A percentile compares a stretch with the other conserved stretches of the same genome.
phyloP scores from a whole-genome alignment of 2,329 filamentous ascomycete species.

The Alternaria infectoria region DNA sequence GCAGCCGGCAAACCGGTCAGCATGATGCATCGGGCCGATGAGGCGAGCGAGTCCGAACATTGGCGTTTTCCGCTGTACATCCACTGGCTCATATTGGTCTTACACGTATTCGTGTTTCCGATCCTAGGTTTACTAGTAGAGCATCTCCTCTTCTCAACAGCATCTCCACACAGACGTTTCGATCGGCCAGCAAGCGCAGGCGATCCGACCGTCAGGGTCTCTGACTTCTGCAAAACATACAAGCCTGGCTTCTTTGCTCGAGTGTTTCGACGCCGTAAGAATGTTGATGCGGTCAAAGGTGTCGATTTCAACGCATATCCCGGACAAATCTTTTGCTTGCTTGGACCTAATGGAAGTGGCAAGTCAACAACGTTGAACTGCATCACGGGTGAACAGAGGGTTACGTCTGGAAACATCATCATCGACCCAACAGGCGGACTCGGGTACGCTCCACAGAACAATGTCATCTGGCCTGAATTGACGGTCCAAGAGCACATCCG shows the following conservation, averaged over 20 bases:
- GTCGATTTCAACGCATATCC: slow-evolving; percentile 74
- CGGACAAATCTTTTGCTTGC: slow-evolving; percentile 83
- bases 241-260: slow-evolving; percentile 54
- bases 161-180: not conserved
- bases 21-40: slow-evolving; percentile 14
- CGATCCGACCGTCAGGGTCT: slow-evolving; percentile 67
- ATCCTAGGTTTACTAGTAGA: not conserved
- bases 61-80: slow-evolving; percentile 27
- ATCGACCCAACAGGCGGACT: slow-evolving; percentile 80
- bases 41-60: not conserved
- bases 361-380: slow-evolving; percentile 90
- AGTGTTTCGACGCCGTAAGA: slow-evolving; percentile 59
- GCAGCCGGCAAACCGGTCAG: slow-evolving; percentile 12
- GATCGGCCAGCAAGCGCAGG: not conserved
- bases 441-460: slow-evolving; percentile 92
- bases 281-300: slow-evolving; percentile 77
- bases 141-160: not conserved
- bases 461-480: slow-evolving; percentile 89
- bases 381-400: slow-evolving; percentile 80
- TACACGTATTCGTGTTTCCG: slow-evolving; percentile 22
- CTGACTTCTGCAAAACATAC: slow-evolving; percentile 69
- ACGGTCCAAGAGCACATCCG: slow-evolving; percentile 84
- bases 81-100: slow-evolving; percentile 30
- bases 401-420: slow-evolving; percentile 77
- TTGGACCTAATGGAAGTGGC: slow-evolving; percentile 88